Evolutionary conservation across 2,329 filamentous ascomycete species (phyloP).

Genomic region (Ambrosiella xylebori): DNA sequence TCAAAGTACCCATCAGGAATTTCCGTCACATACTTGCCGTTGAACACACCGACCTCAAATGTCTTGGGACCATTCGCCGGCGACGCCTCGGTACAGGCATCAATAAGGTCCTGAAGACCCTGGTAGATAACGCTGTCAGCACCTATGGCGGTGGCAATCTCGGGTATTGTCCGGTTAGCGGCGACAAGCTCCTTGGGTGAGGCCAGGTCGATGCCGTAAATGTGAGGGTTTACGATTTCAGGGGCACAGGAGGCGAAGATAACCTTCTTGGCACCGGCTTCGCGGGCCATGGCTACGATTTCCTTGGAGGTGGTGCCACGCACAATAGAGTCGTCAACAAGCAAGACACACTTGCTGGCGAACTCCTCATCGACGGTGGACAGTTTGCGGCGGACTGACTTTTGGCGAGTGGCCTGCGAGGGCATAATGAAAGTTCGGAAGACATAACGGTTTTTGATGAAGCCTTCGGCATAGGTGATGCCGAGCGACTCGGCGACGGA

Average conservation of each 20-base stretch:
- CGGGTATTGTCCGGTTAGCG: conserved; percentile 23
- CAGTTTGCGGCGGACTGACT: conserved; percentile 77
- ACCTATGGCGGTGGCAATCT: conserved; percentile 27
- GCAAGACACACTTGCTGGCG: conserved; percentile 56
- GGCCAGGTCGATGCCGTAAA: conserved; percentile 37
- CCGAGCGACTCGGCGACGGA: conserved; percentile 56
- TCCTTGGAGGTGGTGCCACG: conserved; percentile 61
- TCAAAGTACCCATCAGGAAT: conserved; percentile 70
- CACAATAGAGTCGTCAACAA: conserved; percentile 85
- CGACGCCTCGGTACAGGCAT: conserved; percentile 52
- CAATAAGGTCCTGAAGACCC: conserved; percentile 57
- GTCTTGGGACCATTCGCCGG: conserved; percentile 38
- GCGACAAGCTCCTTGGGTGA: conserved; percentile 26
- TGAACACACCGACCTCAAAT: conserved; percentile 89
- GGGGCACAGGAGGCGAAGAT: conserved; percentile 72
- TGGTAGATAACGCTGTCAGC: conserved; percentile 39
- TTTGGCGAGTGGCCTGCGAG: conserved; percentile 61
- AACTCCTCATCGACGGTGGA: conserved; percentile 79
- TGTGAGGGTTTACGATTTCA: conserved; percentile 69
- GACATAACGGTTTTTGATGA: conserved; percentile 81
- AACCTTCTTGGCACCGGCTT: conserved; percentile 66
- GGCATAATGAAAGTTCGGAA: conserved; percentile 67
- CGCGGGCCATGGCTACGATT: conserved; percentile 50
- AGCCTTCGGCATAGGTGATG: conserved; percentile 64
- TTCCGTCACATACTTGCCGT: conserved; percentile 67